Conservation (phyloP, 2,329 filamentous ascomycete genomes). For the Onygenales sp. region DNA sequence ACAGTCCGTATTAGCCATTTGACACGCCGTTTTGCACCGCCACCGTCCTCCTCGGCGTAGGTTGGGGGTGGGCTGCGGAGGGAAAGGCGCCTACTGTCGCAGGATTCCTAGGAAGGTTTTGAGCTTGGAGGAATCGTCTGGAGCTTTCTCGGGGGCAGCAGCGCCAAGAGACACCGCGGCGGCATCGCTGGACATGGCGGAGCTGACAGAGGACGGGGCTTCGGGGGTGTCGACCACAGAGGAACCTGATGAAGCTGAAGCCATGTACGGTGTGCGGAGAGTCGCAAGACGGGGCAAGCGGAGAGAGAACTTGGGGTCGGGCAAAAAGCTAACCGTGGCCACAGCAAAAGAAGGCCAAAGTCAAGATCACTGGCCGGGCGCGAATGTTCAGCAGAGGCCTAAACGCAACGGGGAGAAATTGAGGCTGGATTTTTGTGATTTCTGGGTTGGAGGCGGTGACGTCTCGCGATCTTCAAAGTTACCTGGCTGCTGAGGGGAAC, state of each 20-base stretch:
- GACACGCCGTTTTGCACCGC: neutral
- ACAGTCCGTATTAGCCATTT: constrained; percentile 5
- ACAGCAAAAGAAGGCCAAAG: too few relatives aligned
- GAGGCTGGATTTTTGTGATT: neutral
- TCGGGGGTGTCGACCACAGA: constrained; percentile 1
- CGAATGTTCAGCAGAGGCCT: too few relatives aligned
- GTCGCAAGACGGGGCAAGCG: neutral
- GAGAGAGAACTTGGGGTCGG: too few relatives aligned
- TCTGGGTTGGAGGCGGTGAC: neutral
- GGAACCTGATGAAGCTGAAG: constrained; percentile 2
- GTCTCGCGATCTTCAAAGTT: neutral
- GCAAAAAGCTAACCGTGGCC: too few relatives aligned
- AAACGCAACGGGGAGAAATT: too few relatives aligned
- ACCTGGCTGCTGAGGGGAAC: neutral
- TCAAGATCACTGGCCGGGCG: too few relatives aligned
- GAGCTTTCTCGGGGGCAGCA: constrained; percentile 43
- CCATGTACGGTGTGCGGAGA: neutral
- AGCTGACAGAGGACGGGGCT: neutral
- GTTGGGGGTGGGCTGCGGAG: neutral
- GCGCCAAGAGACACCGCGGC: neutral
- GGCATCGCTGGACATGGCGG: constrained; percentile 7
- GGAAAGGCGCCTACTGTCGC: constrained; percentile 57
- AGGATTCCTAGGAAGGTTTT: constrained; percentile 81
- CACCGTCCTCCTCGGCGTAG: neutral
- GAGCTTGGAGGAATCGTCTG: constrained; percentile 78